These are phyloP conservation scores for Cryptococcus sp. DNA, from an alignment of 1,284 basidiomycete genomes.

Conservation along the genomic window DNA sequence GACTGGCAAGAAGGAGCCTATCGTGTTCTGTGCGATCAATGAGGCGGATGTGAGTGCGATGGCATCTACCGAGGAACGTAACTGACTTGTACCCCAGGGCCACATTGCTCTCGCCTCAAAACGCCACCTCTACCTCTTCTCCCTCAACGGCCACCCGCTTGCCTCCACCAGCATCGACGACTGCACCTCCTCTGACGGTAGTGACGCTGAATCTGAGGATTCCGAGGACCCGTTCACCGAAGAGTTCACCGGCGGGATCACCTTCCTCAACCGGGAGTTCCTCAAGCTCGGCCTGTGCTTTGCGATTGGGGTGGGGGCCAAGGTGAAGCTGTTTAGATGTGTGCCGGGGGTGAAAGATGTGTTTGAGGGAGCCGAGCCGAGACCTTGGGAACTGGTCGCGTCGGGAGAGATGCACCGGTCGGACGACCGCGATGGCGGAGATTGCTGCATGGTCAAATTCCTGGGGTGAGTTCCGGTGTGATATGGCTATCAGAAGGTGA, in stretches of 20 bases:
- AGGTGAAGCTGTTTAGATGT: conserved; percentile 37
- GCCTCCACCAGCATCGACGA: conserved; percentile 28
- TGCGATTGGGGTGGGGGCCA: conserved; percentile 38
- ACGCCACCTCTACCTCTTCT: conserved; percentile 43
- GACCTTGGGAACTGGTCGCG: conserved; percentile 43
- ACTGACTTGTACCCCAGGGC: conserved; percentile 27
- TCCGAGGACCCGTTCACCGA: conserved; percentile 7
- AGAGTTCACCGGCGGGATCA: conserved; percentile 43
- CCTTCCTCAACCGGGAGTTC: conserved; percentile 47
- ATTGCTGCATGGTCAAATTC: conserved; percentile 44
- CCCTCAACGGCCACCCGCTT: conserved; percentile 48
- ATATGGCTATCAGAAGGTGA: background rate
- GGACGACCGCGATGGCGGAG: conserved; percentile 30
- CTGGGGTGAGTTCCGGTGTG: conserved; percentile 35
- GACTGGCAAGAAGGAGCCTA: conserved; percentile 58
- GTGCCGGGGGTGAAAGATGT: conserved; percentile 30
- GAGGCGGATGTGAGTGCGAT: conserved; percentile 67
- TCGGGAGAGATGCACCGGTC: conserved; percentile 36
- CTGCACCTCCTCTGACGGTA: background rate
- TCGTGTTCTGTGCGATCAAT: conserved; percentile 73
- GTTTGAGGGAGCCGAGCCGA: conserved; percentile 25
- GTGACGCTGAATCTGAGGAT: background rate
- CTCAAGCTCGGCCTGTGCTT: conserved; percentile 39
- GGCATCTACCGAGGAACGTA: background rate
- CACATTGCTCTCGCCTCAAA: conserved; percentile 44